A percentile compares a stretch with the other conserved stretches of the same genome.
These are phyloP conservation scores for Zancudomyces culisetae DNA, from an alignment of 371 early-diverging fungal species.

Conservation along the genomic window DNA sequence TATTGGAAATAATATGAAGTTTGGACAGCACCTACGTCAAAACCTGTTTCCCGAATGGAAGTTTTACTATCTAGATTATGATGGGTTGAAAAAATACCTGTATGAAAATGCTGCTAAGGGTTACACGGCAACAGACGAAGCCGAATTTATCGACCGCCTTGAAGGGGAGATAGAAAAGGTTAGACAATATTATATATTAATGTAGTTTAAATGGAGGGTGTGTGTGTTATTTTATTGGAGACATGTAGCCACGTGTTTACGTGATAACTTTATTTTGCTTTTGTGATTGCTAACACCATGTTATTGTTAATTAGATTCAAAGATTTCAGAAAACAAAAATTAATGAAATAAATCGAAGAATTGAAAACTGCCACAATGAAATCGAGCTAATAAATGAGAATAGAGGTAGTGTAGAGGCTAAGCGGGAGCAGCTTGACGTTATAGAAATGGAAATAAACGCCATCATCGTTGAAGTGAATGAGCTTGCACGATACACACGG, in stretches of 20 bases:
- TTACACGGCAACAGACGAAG: slow-evolving; percentile 54
- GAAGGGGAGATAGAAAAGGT: slow-evolving; percentile 88
- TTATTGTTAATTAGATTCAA: slow-evolving; percentile 38
- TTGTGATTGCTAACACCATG: too few species aligned
- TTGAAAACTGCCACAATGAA: slow-evolving; percentile 49
- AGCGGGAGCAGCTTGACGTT: slow-evolving; percentile 20
- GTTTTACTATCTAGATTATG: slow-evolving; percentile 80
- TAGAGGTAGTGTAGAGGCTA: slow-evolving; percentile 34
- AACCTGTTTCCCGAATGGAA: slow-evolving; percentile 75
- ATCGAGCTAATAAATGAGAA: slow-evolving; percentile 39
- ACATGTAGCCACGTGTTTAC: too few species aligned
- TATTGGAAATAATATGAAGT: slow-evolving; percentile 65
- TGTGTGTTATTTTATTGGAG: too few species aligned
- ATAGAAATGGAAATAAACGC: slow-evolving; percentile 60
- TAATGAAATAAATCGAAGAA: slow-evolving; percentile 63
- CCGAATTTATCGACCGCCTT: slow-evolving; percentile 63
- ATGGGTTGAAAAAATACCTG: slow-evolving; percentile 64
- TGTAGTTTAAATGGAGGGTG: too few species aligned
- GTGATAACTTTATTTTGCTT: too few species aligned
- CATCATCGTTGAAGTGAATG: slow-evolving; percentile 74
- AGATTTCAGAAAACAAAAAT: slow-evolving; percentile 77
- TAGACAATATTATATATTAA: too few species aligned
- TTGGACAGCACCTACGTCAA: slow-evolving; percentile 69
- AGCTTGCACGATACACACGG: slow-evolving; percentile 77
- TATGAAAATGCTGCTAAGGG: slow-evolving; percentile 32